Evolutionary conservation across 768 basidiomycete species (phyloP), one percentile per base, ranked within the genome.

Genomic region (Serendipita sp.): DNA sequence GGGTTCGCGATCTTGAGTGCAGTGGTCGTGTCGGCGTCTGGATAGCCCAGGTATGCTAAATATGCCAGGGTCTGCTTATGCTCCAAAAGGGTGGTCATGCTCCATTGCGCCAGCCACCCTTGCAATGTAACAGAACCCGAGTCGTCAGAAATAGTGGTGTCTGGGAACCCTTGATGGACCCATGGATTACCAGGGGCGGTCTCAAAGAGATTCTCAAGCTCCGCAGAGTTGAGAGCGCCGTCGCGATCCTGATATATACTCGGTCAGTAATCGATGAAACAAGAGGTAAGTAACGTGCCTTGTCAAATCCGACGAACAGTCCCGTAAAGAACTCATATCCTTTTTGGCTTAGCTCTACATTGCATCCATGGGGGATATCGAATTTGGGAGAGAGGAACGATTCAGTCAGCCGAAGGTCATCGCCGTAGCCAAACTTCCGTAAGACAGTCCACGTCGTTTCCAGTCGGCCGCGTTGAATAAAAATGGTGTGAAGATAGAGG

Each of bases 381-480:
- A 95, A 92, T 71, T 87, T 92, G 22, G 95, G 95, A 63, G 80
- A 78, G 64, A 99, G 75, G 74, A 94, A 96, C 4, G 81, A 78
- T 71, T 97, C 95, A 26, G 86, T 86, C 65, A 99, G 75, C 67
- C 85, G 83, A 66, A 99, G 73, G 69, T 97, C 94, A 71, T 97
- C 95, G 14, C 86, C 95, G 69, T 99, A 99, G 3, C 95, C 95
- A 71, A 96, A 97, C 70, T 84, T 90, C 65, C 94, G 78, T 66
- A 99, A 78, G 3, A 95, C 92, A 5, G 91, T 94, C 95, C 95
- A 99, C 1, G 95, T 98, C 28, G 95, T 98, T 72, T 99, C 95
- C 65, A 95, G 78, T 53, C 95, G 81, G 22, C 95, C 95, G 43
- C 86, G 84, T 74, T 95, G 95, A 62, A 99, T 96, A 74, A 99